Percentiles rank a stretch among this genome's conserved stretches.
These are phyloP conservation scores for Hibiscus trionum DNA, from an alignment of 345 rosid genomes.

Conservation along the genomic window DNA sequence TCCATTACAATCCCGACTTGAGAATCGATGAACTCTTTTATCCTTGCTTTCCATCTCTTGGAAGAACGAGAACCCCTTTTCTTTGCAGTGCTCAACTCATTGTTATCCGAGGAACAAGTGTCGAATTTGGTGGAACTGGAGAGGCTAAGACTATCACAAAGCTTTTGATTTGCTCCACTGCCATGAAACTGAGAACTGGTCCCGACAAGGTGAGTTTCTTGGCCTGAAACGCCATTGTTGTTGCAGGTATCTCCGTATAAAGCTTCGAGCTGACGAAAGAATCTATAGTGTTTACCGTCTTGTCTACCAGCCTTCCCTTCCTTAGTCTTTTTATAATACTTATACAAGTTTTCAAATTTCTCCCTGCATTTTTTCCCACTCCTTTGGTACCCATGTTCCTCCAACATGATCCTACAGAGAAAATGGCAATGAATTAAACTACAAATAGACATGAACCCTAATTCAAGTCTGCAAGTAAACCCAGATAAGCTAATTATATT, in stretches of 20 bases:
- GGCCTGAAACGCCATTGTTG: conserved; percentile 23
- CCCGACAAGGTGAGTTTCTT: conserved; percentile 35
- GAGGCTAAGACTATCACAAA: conserved; percentile 68
- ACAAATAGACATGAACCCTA: conserved; percentile 28
- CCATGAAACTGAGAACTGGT: conserved; percentile 28
- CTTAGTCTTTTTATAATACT: conserved; percentile 56
- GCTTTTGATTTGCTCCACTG: conserved; percentile 29
- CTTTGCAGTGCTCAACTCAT: conserved; percentile 29
- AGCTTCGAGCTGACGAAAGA: conserved; percentile 54
- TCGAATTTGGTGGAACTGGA: conserved; percentile 62
- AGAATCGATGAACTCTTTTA: conserved; percentile 69
- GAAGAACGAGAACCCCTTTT: conserved; percentile 34
- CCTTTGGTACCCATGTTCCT: conserved; percentile 92
- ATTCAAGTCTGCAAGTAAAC: conserved; percentile 8
- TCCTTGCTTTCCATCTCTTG: conserved; percentile 65
- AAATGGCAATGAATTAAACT: background rate
- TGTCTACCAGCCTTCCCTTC: conserved; percentile 54
- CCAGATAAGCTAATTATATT: background rate
- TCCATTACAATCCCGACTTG: conserved; percentile 77
- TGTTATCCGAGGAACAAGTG: conserved; percentile 53
- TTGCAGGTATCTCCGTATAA: conserved; percentile 39
- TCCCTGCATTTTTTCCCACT: conserved; percentile 95
- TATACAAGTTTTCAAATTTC: conserved; percentile 55
- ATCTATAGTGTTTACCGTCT: conserved; percentile 50
- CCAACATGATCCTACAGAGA: conserved; percentile 63